phyloP scores from a whole-genome alignment of 306 rosid genomes.

The Cucumis hystrix region DNA sequence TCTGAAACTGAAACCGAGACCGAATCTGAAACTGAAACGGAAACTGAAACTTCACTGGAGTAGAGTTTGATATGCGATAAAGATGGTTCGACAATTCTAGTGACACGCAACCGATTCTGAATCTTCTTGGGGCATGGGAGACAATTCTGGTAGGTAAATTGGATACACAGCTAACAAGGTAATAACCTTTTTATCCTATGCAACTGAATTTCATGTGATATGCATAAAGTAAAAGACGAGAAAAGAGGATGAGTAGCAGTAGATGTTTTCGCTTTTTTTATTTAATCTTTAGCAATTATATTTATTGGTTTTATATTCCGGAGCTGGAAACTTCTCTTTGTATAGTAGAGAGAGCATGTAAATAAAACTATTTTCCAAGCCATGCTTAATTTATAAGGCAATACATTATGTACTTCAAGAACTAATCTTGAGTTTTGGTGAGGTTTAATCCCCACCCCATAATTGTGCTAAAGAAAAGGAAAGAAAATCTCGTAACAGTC shows the following conservation, averaged over 20 bases:
- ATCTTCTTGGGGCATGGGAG: background rate
- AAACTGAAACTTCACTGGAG: background rate
- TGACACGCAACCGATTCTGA: background rate
- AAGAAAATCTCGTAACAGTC: background rate
- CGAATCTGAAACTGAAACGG: background rate
- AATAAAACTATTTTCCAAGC: background rate
- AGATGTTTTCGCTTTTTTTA: background rate
- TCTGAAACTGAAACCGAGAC: background rate
- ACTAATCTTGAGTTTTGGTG: too few species aligned
- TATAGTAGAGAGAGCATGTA: background rate
- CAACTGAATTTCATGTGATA: background rate
- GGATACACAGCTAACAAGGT: slow-evolving; percentile 8
- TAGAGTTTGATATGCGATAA: background rate
- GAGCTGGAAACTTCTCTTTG: background rate
- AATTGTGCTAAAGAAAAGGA: too few species aligned
- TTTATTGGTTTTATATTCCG: background rate
- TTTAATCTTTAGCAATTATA: background rate
- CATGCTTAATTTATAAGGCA: background rate
- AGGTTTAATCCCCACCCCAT: too few species aligned
- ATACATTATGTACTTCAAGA: background rate
- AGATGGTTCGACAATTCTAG: background rate
- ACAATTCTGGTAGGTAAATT: background rate
- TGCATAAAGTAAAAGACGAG: background rate
- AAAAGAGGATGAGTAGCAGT: background rate
- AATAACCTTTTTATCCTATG: background rate